phyloP scores from a whole-genome alignment of 805 yeast species.

The Priceomyces castillae region DNA sequence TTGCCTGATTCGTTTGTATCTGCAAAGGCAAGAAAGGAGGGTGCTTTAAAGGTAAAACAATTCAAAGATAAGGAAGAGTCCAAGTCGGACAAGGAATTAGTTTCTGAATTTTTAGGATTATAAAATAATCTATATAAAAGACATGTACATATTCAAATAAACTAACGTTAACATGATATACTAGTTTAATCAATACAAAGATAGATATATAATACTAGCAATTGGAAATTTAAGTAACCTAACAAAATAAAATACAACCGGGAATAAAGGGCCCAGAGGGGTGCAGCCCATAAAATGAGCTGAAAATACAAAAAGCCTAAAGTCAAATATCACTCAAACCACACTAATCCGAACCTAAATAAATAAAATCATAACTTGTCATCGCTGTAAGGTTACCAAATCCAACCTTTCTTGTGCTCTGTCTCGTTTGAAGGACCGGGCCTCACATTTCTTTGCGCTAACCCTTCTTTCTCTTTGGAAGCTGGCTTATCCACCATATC shows the following conservation, averaged over 20 bases:
- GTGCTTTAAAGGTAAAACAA: slow-evolving; percentile 17
- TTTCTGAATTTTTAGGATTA: slow-evolving; percentile 29
- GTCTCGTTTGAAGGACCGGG: neutral
- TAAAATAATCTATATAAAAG: slow-evolving; percentile 14
- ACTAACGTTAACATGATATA: slow-evolving; percentile 3
- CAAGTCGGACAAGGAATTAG: slow-evolving; percentile 27
- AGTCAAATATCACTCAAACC: neutral
- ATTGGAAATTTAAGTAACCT: neutral
- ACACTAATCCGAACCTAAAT: slow-evolving; percentile 1
- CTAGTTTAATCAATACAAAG: slow-evolving; percentile 1
- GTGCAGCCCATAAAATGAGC: neutral
- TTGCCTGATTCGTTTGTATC: slow-evolving; percentile 42
- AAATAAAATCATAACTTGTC: slow-evolving; percentile 5
- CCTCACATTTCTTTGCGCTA: slow-evolving; percentile 7
- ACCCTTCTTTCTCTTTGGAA: slow-evolving; percentile 4
- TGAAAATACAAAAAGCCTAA: slow-evolving; percentile 2
- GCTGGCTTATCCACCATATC: slow-evolving; percentile 42
- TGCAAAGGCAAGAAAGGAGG: slow-evolving; percentile 21
- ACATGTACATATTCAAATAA: slow-evolving; percentile 11
- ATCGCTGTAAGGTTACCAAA: slow-evolving; percentile 16
- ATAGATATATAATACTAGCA: neutral
- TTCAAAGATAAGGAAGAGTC: slow-evolving; percentile 21
- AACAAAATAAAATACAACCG: neutral
- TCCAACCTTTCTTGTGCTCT: slow-evolving; percentile 17
- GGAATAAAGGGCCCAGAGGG: neutral